Conservation (phyloP, 139 green algal species). For the Pleodorina starrii region DNA sequence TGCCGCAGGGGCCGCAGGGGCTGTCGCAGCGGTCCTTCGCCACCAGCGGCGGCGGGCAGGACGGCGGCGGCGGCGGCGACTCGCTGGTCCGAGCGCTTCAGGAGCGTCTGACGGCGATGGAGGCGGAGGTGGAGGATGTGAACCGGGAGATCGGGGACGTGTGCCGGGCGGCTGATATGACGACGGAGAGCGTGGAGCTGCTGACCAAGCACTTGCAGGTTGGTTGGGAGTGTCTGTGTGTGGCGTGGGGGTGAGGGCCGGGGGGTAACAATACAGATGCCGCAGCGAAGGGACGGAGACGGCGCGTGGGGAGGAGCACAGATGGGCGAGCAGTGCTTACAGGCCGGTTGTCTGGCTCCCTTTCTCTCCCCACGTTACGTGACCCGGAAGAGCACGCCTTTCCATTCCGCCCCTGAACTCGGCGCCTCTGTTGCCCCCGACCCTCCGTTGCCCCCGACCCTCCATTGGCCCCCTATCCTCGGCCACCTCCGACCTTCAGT, state of each 20-base stretch:
- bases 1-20: background rate
- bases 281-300: no score
- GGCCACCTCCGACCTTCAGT: no score
- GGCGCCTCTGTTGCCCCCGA: no score
- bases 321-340: no score
- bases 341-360: no score
- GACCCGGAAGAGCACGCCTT: no score
- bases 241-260: background rate
- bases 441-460: no score
- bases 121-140: background rate
- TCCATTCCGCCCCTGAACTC: no score
- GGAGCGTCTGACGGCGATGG: conserved; percentile 9
- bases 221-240: background rate
- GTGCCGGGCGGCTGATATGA: background rate
- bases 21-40: background rate
- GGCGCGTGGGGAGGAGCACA: no score
- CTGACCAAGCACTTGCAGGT: conserved; percentile 32
- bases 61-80: background rate
- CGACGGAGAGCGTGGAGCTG: conserved; percentile 33
- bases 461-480: no score
- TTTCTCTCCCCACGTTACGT: no score
- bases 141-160: conserved; percentile 24
- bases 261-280: no score
- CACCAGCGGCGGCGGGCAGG: background rate
- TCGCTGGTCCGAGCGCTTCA: background rate